These are phyloP conservation scores for Jackrogersella multiformis DNA, from an alignment of 495 filamentous ascomycete genomes.

Conservation along the genomic window DNA sequence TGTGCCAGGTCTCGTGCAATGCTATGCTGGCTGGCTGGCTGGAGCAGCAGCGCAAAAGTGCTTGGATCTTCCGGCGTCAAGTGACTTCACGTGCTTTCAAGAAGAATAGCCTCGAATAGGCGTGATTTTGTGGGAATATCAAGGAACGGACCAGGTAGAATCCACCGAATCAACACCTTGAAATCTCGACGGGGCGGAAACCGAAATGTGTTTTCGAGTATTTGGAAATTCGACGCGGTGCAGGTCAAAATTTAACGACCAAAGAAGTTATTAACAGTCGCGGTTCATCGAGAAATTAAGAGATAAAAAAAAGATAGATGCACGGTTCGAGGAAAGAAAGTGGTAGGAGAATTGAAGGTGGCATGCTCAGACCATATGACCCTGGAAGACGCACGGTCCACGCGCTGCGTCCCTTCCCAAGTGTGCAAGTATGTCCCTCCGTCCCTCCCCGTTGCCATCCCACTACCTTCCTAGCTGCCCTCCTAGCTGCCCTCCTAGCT, in stretches of 20 bases:
- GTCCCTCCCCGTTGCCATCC: not conserved
- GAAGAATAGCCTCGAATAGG: constrained; percentile 47
- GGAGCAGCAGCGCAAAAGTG: constrained; percentile 19
- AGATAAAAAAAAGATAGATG: constrained; percentile 23
- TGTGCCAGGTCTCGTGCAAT: constrained; percentile 48
- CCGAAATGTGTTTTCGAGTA: constrained; percentile 1
- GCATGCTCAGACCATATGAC: constrained; percentile 50
- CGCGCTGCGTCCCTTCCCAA: constrained; percentile 14
- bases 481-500: not conserved
- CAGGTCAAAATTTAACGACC: constrained; percentile 15
- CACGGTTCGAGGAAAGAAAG: constrained; percentile 29
- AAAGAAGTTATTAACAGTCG: constrained; percentile 34
- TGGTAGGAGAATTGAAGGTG: constrained; percentile 46
- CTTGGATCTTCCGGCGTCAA: constrained; percentile 48
- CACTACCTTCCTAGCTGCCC: not conserved
- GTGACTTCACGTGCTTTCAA: constrained; percentile 50
- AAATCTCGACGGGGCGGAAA: constrained; percentile 28
- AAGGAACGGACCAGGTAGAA: constrained; percentile 35
- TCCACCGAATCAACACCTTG: constrained; percentile 33
- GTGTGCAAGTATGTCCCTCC: constrained; percentile 6
- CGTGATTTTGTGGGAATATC: constrained; percentile 44
- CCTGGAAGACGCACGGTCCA: constrained; percentile 46
- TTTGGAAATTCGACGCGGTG: constrained; percentile 16
- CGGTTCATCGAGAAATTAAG: constrained; percentile 43
- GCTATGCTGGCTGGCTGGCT: constrained; percentile 28